A percentile compares a stretch with the other conserved stretches of the same genome.
These are phyloP conservation scores for Stemphylium beticola DNA, from an alignment of 2,329 filamentous ascomycete genomes.

Conservation along the genomic window DNA sequence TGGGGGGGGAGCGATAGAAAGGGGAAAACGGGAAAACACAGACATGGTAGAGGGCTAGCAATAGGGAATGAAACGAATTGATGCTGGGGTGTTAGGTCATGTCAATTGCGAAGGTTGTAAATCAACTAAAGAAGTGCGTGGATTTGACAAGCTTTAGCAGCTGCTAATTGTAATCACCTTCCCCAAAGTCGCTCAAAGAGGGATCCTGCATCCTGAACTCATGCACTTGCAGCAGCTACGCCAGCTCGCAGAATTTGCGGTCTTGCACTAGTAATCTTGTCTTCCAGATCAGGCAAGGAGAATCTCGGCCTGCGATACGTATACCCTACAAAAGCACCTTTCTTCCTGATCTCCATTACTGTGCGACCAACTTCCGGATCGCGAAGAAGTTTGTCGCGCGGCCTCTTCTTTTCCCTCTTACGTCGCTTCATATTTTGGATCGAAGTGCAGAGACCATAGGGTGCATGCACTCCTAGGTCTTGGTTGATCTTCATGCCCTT, in stretches of 20 bases:
- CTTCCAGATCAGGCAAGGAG: slow-evolving; percentile 38
- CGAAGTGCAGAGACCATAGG: slow-evolving; percentile 2
- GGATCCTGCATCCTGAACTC: not conserved
- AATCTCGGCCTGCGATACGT: slow-evolving; percentile 70
- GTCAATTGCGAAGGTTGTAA: too few species aligned
- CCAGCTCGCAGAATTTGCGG: slow-evolving; percentile 1
- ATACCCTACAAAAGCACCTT: slow-evolving; percentile 86
- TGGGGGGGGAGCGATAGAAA: not conserved
- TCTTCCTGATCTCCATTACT: slow-evolving; percentile 82
- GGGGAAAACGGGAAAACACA: not conserved
- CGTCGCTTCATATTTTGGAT: slow-evolving; percentile 51
- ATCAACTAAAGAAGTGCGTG: too few species aligned
- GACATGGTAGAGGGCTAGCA: not conserved
- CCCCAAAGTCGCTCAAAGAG: too few species aligned
- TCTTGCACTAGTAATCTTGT: slow-evolving; percentile 15
- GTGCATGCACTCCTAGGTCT: not conserved
- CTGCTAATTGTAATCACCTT: not conserved
- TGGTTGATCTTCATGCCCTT: not conserved
- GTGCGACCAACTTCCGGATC: slow-evolving; percentile 70
- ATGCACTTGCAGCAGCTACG: slow-evolving; percentile 18
- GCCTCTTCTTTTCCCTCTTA: slow-evolving; percentile 74
- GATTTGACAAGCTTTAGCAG: not conserved
- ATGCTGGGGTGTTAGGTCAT: too few species aligned
- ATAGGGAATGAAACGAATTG: too few species aligned
- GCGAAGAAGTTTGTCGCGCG: slow-evolving; percentile 83